A percentile compares a stretch with the other conserved stretches of the same genome.
These are phyloP conservation scores for Pyricularia pennisetigena DNA, from an alignment of 2,329 filamentous ascomycete species.

Conservation along the genomic window DNA sequence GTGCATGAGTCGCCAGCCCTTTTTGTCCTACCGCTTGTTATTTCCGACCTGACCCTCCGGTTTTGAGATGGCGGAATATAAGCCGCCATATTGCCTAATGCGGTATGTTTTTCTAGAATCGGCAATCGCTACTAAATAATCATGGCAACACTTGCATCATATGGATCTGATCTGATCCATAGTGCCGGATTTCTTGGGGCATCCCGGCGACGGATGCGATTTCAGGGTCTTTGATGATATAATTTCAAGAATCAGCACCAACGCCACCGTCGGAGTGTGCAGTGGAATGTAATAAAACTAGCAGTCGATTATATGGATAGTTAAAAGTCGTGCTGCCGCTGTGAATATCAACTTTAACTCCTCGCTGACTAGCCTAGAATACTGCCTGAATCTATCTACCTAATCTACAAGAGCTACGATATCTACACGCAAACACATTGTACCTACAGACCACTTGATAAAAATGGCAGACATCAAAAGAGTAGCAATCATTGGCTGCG, in stretches of 20 bases:
- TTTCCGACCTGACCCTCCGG: too few species aligned
- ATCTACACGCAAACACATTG: not conserved
- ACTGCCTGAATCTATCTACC: not conserved
- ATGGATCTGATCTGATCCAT: not conserved
- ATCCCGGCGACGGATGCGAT: not conserved
- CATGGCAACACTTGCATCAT: not conserved
- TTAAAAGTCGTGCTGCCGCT: not conserved
- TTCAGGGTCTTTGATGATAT: not conserved
- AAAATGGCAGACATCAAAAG: slow-evolving; percentile 10
- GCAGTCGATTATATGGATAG: not conserved
- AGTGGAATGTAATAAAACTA: not conserved
- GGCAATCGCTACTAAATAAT: not conserved
- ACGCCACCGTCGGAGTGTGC: not conserved
- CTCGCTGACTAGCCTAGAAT: not conserved
- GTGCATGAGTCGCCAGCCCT: not conserved
- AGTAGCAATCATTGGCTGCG: slow-evolving; percentile 21
- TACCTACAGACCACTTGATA: not conserved
- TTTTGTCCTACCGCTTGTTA: not conserved
- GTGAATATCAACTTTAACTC: not conserved
- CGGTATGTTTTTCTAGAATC: not conserved
- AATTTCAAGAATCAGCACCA: not conserved
- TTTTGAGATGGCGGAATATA: not conserved
- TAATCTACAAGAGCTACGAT: not conserved
- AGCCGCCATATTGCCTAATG: not conserved
- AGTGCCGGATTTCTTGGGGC: not conserved